Conservation (phyloP, 2,329 filamentous ascomycete species). For the Colletotrichum falcatum region DNA sequence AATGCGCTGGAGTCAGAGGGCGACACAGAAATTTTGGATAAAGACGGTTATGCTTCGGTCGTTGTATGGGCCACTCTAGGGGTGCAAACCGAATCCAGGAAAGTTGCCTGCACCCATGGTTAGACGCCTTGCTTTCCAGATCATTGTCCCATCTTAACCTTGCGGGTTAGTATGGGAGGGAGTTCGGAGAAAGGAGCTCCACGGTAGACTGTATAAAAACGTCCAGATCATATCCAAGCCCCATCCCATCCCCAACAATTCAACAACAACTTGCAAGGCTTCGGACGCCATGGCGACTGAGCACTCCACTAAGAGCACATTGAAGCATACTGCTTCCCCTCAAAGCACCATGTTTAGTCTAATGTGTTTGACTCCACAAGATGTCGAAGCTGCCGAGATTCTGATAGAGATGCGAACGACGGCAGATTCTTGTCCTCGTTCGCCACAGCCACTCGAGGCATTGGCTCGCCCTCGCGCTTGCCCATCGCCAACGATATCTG, state of each 20-base stretch:
- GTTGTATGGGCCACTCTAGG: neutral
- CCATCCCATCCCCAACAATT: no score
- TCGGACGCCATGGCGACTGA: neutral
- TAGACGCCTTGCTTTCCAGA: neutral
- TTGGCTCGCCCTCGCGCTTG: neutral
- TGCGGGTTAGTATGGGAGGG: no score
- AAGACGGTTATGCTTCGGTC: neutral
- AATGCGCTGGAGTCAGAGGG: no score
- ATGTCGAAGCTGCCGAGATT: neutral
- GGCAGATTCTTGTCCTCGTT: no score
- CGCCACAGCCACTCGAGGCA: no score
- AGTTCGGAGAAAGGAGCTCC: no score
- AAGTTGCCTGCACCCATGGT: neutral
- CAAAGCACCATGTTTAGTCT: neutral
- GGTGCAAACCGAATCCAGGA: accelerated
- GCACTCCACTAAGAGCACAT: no score
- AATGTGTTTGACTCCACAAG: neutral
- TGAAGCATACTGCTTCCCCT: neutral
- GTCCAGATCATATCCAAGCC: no score
- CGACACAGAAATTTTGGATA: no score
- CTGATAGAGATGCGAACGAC: neutral
- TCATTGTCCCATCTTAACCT: no score
- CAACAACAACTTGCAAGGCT: neutral
- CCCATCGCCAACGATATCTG: no score
- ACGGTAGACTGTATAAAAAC: no score